These are phyloP conservation scores for Daldinia sp. DNA, from an alignment of 2,329 filamentous ascomycete species.

Conservation along the genomic window DNA sequence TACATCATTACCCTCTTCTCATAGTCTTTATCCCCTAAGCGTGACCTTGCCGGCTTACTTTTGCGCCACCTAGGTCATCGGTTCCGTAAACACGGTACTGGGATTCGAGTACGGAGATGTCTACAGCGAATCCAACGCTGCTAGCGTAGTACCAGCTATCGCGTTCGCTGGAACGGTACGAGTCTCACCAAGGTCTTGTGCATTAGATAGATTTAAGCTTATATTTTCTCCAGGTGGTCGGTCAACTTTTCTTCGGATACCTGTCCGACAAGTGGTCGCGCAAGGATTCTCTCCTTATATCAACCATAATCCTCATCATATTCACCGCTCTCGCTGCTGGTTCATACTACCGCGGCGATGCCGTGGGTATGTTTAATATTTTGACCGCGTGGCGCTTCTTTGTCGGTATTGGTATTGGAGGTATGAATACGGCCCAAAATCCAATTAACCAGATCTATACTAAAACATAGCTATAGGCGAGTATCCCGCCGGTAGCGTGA, in stretches of 20 bases:
- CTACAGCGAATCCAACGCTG: constrained; percentile 77
- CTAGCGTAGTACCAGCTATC: constrained; percentile 82
- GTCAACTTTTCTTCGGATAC: constrained; percentile 84
- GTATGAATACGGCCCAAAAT: constrained; percentile 55
- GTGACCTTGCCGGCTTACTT: constrained; percentile 16
- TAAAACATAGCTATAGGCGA: constrained; percentile 62
- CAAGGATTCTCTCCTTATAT: constrained; percentile 82
- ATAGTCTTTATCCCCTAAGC: neutral
- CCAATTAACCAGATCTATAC: constrained; percentile 9
- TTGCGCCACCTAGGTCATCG: constrained; percentile 74
- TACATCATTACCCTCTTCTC: constrained; percentile 34
- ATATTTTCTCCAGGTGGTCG: constrained; percentile 66
- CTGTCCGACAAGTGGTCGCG: constrained; percentile 87
- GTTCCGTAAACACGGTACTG: constrained; percentile 85
- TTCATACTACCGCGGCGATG: constrained; percentile 78
- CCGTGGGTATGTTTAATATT: constrained; percentile 79
- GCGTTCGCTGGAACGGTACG: constrained; percentile 81
- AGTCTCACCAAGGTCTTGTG: neutral
- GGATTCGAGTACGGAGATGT: constrained; percentile 72
- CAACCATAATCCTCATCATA: constrained; percentile 84
- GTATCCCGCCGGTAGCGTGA: constrained; percentile 86
- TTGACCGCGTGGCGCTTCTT: constrained; percentile 89
- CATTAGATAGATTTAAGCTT: constrained; percentile 3
- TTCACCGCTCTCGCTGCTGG: constrained; percentile 85
- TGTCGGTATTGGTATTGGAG: constrained; percentile 81